Evolutionary conservation across 176 grass and related monocot genomes (phyloP).

Genomic region (Thinopyrum elongatum): DNA sequence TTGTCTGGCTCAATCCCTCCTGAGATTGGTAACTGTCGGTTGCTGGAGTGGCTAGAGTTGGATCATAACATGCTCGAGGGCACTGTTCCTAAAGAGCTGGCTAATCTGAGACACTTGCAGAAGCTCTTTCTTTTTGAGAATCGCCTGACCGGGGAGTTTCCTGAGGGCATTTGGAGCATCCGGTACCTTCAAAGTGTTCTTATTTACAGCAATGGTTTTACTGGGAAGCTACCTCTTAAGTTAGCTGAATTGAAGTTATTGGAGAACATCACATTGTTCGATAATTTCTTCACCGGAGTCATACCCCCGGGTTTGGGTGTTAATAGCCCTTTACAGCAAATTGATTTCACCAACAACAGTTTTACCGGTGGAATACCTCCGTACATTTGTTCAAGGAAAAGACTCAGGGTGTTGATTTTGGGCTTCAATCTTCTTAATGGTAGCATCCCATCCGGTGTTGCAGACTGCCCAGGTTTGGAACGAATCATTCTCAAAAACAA

Average conservation of each 20-base stretch:
- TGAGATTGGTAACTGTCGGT: slow-evolving; percentile 21
- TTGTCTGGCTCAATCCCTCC: slow-evolving; percentile 45
- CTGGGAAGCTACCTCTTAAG: slow-evolving; percentile 10
- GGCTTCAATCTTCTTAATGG: slow-evolving; percentile 64
- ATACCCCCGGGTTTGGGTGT: slow-evolving; percentile 40
- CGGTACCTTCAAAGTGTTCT: slow-evolving; percentile 33
- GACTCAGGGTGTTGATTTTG: slow-evolving; percentile 48
- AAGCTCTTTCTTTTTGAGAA: slow-evolving; percentile 4
- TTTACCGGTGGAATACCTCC: slow-evolving; percentile 62
- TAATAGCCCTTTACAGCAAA: neutral
- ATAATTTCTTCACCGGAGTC: slow-evolving; percentile 62
- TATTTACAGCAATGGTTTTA: neutral
- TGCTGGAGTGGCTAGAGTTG: slow-evolving; percentile 6
- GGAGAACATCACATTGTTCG: slow-evolving; percentile 49
- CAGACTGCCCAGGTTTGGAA: slow-evolving; percentile 48
- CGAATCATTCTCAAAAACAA: slow-evolving; percentile 59
- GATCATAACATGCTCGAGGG: neutral
- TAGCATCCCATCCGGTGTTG: slow-evolving; percentile 56
- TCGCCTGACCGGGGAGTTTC: slow-evolving; percentile 53
- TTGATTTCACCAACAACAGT: slow-evolving; percentile 28
- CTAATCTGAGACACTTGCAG: slow-evolving; percentile 10
- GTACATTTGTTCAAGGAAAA: slow-evolving; percentile 64
- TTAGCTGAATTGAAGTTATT: slow-evolving; percentile 1
- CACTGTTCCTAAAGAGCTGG: slow-evolving; percentile 17
- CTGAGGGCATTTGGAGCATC: slow-evolving; percentile 66